phyloP scores from a whole-genome alignment of 2,329 filamentous ascomycete genomes.

The Coleophoma eucalyptorum region DNA sequence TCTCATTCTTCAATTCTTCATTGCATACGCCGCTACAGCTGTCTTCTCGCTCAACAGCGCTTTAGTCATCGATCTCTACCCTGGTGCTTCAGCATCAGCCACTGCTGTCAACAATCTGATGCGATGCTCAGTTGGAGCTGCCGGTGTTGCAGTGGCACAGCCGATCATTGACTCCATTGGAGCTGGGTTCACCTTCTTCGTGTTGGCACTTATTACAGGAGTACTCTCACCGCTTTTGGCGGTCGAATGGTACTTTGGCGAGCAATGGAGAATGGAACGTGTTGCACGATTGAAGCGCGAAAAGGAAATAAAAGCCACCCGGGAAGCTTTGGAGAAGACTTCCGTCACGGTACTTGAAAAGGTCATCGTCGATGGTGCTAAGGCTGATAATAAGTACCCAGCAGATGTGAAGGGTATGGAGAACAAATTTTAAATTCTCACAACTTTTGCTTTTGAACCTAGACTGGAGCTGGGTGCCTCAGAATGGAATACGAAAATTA shows the following conservation, averaged over 20 bases:
- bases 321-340: too few species aligned
- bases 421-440: too few species aligned
- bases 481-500: too few species aligned
- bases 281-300: slow-evolving; percentile 6
- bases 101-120: slow-evolving; percentile 32
- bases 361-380: too few species aligned
- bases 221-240: slow-evolving; percentile 10
- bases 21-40: slow-evolving; percentile 30
- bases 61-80: slow-evolving; percentile 28
- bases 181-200: slow-evolving; percentile 11
- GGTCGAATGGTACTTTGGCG: slow-evolving; percentile 14
- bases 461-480: too few species aligned
- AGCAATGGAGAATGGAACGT: slow-evolving; percentile 13
- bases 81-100: slow-evolving; percentile 25
- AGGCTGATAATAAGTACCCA: too few species aligned
- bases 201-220: slow-evolving; percentile 11
- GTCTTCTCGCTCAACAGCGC: slow-evolving; percentile 30
- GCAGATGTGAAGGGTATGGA: too few species aligned
- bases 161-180: slow-evolving; percentile 20
- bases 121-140: slow-evolving; percentile 27
- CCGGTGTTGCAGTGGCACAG: slow-evolving; percentile 20
- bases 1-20: slow-evolving; percentile 27
- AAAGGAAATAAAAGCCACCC: slow-evolving; percentile 7
- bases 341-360: too few species aligned
- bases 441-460: too few species aligned